These are phyloP conservation scores for Hippophae gyantsensis DNA, from an alignment of 306 rosid genomes.

Conservation along the genomic window DNA sequence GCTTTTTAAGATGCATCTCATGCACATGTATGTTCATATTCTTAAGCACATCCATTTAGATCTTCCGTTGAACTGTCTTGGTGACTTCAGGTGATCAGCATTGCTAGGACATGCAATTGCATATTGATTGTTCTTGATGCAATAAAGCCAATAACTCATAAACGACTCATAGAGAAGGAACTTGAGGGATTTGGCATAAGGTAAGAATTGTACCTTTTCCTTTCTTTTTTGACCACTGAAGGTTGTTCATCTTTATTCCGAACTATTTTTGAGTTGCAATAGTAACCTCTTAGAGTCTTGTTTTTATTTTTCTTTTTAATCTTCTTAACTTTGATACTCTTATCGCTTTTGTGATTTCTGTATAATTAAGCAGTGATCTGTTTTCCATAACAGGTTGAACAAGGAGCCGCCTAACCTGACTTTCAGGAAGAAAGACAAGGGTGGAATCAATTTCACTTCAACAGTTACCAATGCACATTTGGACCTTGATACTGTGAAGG, in stretches of 20 bases:
- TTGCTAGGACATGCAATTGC: conserved; percentile 97
- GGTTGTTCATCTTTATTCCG: neutral
- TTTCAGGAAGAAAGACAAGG: conserved; percentile 92
- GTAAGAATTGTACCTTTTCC: conserved; percentile 20
- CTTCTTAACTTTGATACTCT: neutral
- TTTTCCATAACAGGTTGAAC: conserved; percentile 60
- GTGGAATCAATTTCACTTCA: conserved; percentile 89
- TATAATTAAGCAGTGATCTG: conserved; percentile 2
- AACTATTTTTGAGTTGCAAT: neutral
- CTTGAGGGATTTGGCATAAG: conserved; percentile 99
- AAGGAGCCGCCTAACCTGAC: conserved; percentile 92
- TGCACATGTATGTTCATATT: conserved; percentile 2
- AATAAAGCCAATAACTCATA: conserved; percentile 96
- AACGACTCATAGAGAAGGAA: conserved; percentile 92
- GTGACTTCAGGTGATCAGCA: conserved; percentile 78
- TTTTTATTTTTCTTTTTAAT: neutral
- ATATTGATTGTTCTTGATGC: conserved; percentile 96
- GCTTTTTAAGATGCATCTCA: conserved; percentile 7
- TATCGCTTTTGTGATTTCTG: neutral
- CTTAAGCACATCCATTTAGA: neutral
- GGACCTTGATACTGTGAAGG: conserved; percentile 93
- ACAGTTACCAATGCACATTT: conserved; percentile 73
- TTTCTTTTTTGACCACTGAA: neutral
- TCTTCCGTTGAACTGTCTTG: conserved; percentile 19
- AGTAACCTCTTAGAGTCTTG: neutral